phyloP scores from a whole-genome alignment of 2,329 filamentous ascomycete species.

The Beauveria sp. region DNA sequence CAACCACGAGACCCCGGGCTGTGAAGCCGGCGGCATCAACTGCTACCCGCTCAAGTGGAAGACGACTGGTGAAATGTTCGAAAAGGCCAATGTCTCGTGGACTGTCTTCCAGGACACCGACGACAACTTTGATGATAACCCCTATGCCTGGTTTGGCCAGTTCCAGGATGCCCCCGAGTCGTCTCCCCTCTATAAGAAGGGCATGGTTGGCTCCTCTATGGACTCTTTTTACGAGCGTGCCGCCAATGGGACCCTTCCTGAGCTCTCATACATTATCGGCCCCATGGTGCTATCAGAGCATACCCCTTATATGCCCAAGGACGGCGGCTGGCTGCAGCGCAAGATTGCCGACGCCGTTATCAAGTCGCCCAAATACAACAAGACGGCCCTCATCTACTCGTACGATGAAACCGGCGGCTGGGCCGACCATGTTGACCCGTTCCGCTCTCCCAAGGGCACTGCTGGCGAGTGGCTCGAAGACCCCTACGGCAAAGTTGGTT shows the following conservation, averaged over 20 bases:
- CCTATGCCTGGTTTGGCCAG: constrained; percentile 45
- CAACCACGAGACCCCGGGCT: constrained; percentile 41
- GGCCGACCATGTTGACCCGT: constrained; percentile 47
- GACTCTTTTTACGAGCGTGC: constrained; percentile 43
- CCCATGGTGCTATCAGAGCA: constrained; percentile 46
- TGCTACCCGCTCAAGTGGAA: constrained; percentile 49
- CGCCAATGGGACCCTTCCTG: constrained; percentile 42
- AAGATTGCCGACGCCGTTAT: constrained; percentile 43
- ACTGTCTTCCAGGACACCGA: constrained; percentile 39
- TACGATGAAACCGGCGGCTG: constrained; percentile 44
- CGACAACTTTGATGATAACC: constrained; percentile 48
- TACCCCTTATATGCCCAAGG: constrained; percentile 42
- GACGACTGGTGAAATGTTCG: constrained; percentile 40
- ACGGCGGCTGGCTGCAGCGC: constrained; percentile 48
- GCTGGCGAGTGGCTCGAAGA: constrained; percentile 45
- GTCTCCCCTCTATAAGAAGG: constrained; percentile 36
- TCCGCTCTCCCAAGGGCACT: constrained; percentile 39
- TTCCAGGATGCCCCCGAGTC: constrained; percentile 36
- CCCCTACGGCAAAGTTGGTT: constrained; percentile 31
- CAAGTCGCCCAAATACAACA: constrained; percentile 39
- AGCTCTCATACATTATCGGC: constrained; percentile 43
- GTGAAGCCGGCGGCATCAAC: constrained; percentile 35
- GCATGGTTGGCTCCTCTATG: constrained; percentile 39
- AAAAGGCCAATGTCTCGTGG: constrained; percentile 42
- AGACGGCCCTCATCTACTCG: constrained; percentile 40